Conservation (phyloP, 768 basidiomycete species). For the Peribolospora baueri region DNA sequence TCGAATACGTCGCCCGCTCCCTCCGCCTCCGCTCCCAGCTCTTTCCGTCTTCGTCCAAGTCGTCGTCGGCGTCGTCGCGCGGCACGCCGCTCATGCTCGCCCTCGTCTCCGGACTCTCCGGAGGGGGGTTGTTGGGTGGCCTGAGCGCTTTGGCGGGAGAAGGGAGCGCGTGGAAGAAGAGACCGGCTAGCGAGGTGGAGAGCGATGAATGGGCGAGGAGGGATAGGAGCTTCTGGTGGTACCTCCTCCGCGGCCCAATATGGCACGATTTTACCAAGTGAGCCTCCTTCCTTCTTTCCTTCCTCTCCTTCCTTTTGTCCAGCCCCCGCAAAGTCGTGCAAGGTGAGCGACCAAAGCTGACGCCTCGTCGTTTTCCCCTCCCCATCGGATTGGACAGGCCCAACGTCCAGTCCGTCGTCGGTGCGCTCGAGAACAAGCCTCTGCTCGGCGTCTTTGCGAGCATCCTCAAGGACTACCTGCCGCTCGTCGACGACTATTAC, state of each 20-base stretch:
- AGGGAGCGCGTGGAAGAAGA: constrained; percentile 4
- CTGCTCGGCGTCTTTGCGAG: constrained; percentile 9
- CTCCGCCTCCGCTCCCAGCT: constrained; percentile 2
- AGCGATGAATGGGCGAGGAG: constrained; percentile 8
- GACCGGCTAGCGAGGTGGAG: constrained; percentile 9
- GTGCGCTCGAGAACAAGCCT: constrained; percentile 9
- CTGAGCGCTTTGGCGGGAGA: background rate
- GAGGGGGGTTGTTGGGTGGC: no score
- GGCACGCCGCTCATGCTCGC: background rate
- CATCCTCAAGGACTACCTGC: constrained; percentile 8
- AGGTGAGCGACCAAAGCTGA: no score
- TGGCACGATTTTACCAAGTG: constrained; percentile 15
- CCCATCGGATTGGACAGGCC: constrained; percentile 5
- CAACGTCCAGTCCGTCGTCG: constrained; percentile 6
- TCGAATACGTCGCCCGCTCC: constrained; percentile 14
- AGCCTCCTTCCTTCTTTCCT: background rate
- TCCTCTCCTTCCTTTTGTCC: no score
- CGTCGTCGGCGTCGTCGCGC: no score
- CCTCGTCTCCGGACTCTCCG: background rate
- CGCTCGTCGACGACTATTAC: constrained; percentile 11
- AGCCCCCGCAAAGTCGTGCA: background rate
- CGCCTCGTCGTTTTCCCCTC: no score
- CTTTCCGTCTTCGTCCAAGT: no score
- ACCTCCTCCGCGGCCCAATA: constrained; percentile 11
- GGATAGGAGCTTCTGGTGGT: constrained; percentile 10